Base-by-base conservation (phyloP, 768 basidiomycete genomes). In the Xerocomellus dryophilus region DNA sequence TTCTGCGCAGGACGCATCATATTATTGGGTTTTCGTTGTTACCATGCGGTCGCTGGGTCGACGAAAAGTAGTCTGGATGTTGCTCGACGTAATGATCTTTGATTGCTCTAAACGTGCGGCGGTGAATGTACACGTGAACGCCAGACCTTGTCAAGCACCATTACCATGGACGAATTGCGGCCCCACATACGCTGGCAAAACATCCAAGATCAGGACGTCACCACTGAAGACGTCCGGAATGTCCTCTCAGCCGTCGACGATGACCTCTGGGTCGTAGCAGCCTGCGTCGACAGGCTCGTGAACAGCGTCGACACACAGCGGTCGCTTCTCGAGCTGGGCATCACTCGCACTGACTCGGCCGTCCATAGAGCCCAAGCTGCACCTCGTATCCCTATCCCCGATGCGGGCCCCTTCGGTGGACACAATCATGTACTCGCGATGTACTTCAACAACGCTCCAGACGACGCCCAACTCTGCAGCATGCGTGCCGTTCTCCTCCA, bases 251-350 rank as follows among this genome's bases (percentile, higher is more conserved):
- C 72, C 21, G 71, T 87, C 38, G 69, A 73, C 39, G 83, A 92
- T 62, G 86, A 93, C 67, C 71, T 85, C 9, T 93, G 90, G 90
- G 85, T 84, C 15, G 79, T 78, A 35, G 81, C 86, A n/a, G 88
- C 90, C 3, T 87, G 83, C 61, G 73, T 76, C 23, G 89, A 91
- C 72, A 77, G 86, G 52, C 68, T 86, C 23, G 71, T 86, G n/a
- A 75, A 86, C 56, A 75, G 83, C 65, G 71, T 77, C 20, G 67
- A 66, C 49, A 69, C 82, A 14, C 84, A 91, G 58, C 76, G 76
- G 47, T 73, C 74, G 9, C 73, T 93, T 27, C 74, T 92, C 23
- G 74, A 81, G 35, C 67, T 84, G 25, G 93, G 88, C 9, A 71
- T 93, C 43, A 63, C 79, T 58, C 78, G 88, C 60, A 86, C 85